Conservation (phyloP, 345 rosid species). For the Populus deltoides region DNA sequence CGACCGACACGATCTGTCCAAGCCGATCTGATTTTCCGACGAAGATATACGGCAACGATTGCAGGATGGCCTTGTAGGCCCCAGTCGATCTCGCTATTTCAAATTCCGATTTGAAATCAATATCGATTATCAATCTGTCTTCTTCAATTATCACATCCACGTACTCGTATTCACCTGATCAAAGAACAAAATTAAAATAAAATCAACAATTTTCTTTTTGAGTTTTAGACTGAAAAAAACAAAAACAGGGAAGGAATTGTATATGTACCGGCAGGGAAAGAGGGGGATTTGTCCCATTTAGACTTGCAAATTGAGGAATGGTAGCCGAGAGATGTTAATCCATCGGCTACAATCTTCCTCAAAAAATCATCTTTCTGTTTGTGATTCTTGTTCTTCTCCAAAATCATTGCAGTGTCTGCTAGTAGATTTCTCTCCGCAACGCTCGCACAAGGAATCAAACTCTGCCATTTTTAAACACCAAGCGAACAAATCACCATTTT, state of each 20-base stretch:
- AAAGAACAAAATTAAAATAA: not conserved
- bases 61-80: constrained; percentile 62
- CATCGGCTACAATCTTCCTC: constrained; percentile 60
- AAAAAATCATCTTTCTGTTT: constrained; percentile 65
- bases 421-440: constrained; percentile 68
- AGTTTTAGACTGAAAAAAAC: not conserved
- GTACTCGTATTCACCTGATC: constrained; percentile 74
- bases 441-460: constrained; percentile 65
- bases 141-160: constrained; percentile 61
- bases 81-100: constrained; percentile 87
- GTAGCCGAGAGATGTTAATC: constrained; percentile 58
- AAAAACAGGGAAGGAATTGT: not conserved
- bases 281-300: constrained; percentile 75
- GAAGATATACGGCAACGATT: constrained; percentile 64
- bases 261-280: constrained; percentile 67
- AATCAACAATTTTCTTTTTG: not conserved
- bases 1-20: constrained; percentile 51
- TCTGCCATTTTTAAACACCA: constrained; percentile 36
- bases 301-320: constrained; percentile 85
- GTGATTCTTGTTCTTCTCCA: constrained; percentile 67
- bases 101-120: constrained; percentile 80
- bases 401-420: constrained; percentile 76
- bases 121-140: constrained; percentile 64
- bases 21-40: constrained; percentile 75
- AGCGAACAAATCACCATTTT: not conserved